Evolutionary conservation across 1,139 yeast species (phyloP).

Genomic region (Kodamaea ohmeri): DNA sequence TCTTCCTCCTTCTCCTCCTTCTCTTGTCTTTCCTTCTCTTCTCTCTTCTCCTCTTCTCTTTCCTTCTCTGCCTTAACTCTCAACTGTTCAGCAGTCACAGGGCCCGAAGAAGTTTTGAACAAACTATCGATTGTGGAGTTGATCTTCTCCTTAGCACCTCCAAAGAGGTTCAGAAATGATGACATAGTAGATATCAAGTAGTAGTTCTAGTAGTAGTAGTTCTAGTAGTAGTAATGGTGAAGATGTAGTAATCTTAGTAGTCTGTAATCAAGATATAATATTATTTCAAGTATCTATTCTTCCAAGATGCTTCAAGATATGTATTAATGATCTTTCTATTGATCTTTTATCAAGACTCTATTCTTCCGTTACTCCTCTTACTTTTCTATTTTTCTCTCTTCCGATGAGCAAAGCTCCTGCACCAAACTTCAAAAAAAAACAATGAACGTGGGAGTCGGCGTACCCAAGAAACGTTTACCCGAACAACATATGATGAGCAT

Average conservation of each 20-base stretch:
- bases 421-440: no score
- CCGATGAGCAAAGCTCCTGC: slow-evolving; percentile 7
- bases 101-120: slow-evolving; percentile 39
- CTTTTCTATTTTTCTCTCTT: neutral
- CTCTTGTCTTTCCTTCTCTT: slow-evolving; percentile 14
- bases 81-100: slow-evolving; percentile 32
- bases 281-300: no score
- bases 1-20: slow-evolving; percentile 17
- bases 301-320: no score
- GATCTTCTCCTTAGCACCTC: slow-evolving; percentile 23
- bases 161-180: slow-evolving; percentile 36
- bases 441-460: slow-evolving; percentile 1
- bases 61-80: slow-evolving; percentile 26
- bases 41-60: slow-evolving; percentile 19
- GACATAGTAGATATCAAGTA: slow-evolving; percentile 24
- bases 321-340: no score
- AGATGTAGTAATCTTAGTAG: no score
- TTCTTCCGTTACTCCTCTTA: no score
- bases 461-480: neutral
- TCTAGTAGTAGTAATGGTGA: no score
- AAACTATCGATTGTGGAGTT: slow-evolving; percentile 43
- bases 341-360: no score
- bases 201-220: no score
- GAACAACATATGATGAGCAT: neutral
- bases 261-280: no score